Base-by-base conservation (phyloP, 2,329 filamentous ascomycete species). In the Aspergillus sp. region DNA sequence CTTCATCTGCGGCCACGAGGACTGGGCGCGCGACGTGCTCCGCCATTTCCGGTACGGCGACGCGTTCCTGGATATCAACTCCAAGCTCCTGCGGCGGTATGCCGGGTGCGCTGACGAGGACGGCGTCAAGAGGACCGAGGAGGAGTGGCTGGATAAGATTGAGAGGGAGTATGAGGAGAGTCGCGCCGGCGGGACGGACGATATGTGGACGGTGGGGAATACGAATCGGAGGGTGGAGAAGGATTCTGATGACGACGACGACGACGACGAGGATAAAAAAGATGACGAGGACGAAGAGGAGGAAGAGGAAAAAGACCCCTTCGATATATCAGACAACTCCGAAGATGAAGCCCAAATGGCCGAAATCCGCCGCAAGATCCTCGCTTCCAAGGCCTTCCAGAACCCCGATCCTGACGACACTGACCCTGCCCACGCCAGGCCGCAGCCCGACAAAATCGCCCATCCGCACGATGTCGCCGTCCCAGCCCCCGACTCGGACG, bases 321-420 rank as follows among this genome's bases (percentile, higher is more conserved):
- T 80, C 48, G 80, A 75, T 33, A 73, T 93, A 28, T 86, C 86
- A 7, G 82, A 86, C 34, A 80, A 85, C 45, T 77, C 75, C 19
- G 84, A 83, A 35, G 81, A 94, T 36, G 86, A 93, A 48, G 82
- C 83, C 32, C 80, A 86, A 53, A 96, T 96, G 88, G 88, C 85
- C 22, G 88, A 93, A 51, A 80, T 98, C 32, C 75, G 91, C 30
- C 78, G 82, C 34, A 84, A 85, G 47, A 86, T 96, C n/a, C 72
- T 98, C 2, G 82, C 81, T 5, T 94, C 89, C 5, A 95, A 89
- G 53, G 77, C 86, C 0, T 98, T 98, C 51, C 66, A 81, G 26
- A 83, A 83, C 43, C 55, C 59, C 11, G 45, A 50, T 12, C 40
- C 14, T 17, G 15, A 29, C 14, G 10, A 11, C 15, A 17, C 17